phyloP scores from a whole-genome alignment of 140 eudicot species.

The Erigeron philadelphicus region DNA sequence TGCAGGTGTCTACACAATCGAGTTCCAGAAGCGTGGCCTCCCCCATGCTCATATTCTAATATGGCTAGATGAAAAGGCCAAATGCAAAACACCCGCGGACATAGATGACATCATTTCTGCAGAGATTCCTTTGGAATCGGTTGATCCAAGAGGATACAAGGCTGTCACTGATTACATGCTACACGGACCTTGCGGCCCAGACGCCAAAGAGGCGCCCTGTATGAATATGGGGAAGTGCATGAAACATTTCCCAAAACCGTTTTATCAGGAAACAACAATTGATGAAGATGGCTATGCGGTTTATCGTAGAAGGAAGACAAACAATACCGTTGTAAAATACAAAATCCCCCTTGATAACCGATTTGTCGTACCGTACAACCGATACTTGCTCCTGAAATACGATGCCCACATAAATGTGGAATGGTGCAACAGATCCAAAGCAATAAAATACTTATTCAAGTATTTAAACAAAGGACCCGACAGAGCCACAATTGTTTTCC shows the following conservation, averaged over 20 bases:
- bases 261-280: background rate
- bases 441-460: constrained; percentile 1
- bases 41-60: background rate
- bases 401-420: background rate
- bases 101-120: background rate
- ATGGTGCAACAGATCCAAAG: background rate
- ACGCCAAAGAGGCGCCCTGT: background rate
- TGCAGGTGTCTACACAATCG: background rate
- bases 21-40: background rate
- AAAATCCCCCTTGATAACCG: background rate
- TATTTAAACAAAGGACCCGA: background rate
- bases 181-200: background rate
- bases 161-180: background rate
- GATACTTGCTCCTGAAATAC: background rate
- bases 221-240: too few species aligned
- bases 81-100: background rate
- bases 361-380: background rate
- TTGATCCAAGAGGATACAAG: too few species aligned
- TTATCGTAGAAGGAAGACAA: background rate
- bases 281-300: background rate
- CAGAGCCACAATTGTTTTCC: background rate
- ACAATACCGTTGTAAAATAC: background rate
- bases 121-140: background rate
- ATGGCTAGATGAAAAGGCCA: background rate
- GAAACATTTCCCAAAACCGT: background rate